Evolutionary conservation across 1,139 yeast genomes (phyloP).

Genomic region (Pichia sp.): DNA sequence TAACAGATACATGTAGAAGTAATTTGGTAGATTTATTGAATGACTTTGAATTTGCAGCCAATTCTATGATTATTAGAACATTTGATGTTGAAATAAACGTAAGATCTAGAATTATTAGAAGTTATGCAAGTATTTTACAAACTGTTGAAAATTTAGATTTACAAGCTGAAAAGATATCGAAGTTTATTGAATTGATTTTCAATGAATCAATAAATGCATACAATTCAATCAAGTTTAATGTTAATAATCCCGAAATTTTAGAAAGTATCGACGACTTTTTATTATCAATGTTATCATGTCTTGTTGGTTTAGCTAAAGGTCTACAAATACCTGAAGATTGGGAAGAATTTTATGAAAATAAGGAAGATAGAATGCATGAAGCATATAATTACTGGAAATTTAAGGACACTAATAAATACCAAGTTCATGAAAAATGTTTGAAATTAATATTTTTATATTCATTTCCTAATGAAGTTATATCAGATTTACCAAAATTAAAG

Average conservation of each 20-base stretch:
- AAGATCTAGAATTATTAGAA: slow-evolving; percentile 54
- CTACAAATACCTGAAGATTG: slow-evolving; percentile 53
- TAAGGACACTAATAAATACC: slow-evolving; percentile 1
- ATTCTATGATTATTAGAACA: slow-evolving; percentile 46
- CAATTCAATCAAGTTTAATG: not conserved
- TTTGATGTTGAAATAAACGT: slow-evolving; percentile 42
- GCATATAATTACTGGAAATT: slow-evolving; percentile 34
- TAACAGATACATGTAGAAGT: slow-evolving; percentile 56
- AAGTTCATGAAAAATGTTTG: slow-evolving; percentile 37
- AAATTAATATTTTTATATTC: slow-evolving; percentile 7
- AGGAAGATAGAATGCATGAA: slow-evolving; percentile 25
- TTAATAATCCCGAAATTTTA: slow-evolving; percentile 2
- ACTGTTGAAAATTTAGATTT: slow-evolving; percentile 40
- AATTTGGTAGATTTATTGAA: slow-evolving; percentile 44
- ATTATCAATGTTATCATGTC: slow-evolving; percentile 32
- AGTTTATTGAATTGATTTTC: slow-evolving; percentile 13
- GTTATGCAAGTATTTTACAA: slow-evolving; percentile 58
- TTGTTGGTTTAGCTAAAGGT: slow-evolving; percentile 66
- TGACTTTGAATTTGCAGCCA: slow-evolving; percentile 45
- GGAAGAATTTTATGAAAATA: slow-evolving; percentile 35
- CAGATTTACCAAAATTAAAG: not conserved
- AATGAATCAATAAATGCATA: slow-evolving; percentile 9
- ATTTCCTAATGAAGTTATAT: slow-evolving; percentile 8
- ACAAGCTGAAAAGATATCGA: slow-evolving; percentile 28
- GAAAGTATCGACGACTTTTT: slow-evolving; percentile 7